A percentile compares a stretch with the other conserved stretches of the same genome.
Conservation (phyloP, 495 filamentous ascomycete genomes). For the Trichoderma erinaceum region DNA sequence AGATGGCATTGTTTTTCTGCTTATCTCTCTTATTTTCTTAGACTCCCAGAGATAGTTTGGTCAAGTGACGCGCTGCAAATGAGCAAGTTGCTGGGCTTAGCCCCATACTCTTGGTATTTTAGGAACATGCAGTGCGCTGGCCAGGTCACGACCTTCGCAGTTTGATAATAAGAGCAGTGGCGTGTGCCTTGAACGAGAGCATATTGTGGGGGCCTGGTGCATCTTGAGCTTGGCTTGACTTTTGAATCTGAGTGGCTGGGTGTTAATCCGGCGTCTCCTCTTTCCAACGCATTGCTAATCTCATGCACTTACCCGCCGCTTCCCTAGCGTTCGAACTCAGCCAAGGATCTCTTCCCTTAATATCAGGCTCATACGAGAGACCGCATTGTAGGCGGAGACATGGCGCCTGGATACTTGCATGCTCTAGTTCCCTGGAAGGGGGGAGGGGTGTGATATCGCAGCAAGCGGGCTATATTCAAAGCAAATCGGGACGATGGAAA, state of each 20-base stretch:
- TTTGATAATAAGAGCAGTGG: background rate
- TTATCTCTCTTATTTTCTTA: background rate
- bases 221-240: background rate
- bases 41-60: background rate
- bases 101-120: background rate
- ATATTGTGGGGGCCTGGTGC: background rate
- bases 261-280: background rate
- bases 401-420: conserved; percentile 8
- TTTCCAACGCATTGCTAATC: background rate
- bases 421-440: conserved; percentile 3
- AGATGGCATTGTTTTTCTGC: background rate
- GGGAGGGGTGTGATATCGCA: conserved; percentile 6
- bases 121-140: background rate
- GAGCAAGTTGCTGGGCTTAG: background rate
- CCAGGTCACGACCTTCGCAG: background rate
- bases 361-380: background rate
- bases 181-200: background rate
- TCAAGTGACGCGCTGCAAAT: background rate
- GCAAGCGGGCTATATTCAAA: background rate
- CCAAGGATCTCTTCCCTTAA: background rate
- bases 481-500: background rate
- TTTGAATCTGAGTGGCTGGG: background rate
- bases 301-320: conserved; percentile 4
- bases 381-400: conserved; percentile 7
- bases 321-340: background rate